Percentiles rank a stretch among this genome's conserved stretches.
Evolutionary conservation across 306 rosid species (phyloP).

Genomic region (Acacia confusa): DNA sequence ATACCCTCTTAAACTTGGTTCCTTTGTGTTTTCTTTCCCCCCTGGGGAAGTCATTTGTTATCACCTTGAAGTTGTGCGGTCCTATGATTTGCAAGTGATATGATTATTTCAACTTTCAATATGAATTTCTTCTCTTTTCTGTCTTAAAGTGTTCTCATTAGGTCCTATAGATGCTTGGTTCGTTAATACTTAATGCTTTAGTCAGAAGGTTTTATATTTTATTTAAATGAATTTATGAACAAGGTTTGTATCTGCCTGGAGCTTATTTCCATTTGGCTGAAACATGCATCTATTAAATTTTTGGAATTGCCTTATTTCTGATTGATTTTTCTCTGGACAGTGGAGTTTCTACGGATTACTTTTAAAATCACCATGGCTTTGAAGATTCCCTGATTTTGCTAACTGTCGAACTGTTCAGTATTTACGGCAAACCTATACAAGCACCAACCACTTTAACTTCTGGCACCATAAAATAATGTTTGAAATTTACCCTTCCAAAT

Average conservation of each 20-base stretch:
- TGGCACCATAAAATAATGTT: background rate
- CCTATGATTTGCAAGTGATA: background rate
- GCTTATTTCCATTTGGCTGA: conserved; percentile 4
- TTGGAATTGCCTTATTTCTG: background rate
- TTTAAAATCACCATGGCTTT: conserved; percentile 13
- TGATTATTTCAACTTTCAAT: background rate
- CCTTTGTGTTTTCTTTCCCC: background rate
- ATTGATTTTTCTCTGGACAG: background rate
- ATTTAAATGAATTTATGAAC: background rate
- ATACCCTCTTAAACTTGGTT: background rate
- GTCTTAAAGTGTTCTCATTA: background rate
- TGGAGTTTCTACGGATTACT: conserved; percentile 3
- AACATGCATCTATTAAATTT: background rate
- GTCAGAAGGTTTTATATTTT: background rate
- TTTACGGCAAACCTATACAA: background rate
- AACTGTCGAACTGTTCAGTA: background rate
- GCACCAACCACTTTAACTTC: background rate
- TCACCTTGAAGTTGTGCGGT: background rate
- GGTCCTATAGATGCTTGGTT: background rate
- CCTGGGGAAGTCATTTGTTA: background rate
- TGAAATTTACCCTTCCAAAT: background rate
- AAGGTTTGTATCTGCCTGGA: background rate
- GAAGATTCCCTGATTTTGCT: background rate
- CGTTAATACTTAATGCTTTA: background rate
- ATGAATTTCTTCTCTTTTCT: background rate